Conservation (phyloP, 176 grass and related monocot genomes). For the Alloteropsis semialata region DNA sequence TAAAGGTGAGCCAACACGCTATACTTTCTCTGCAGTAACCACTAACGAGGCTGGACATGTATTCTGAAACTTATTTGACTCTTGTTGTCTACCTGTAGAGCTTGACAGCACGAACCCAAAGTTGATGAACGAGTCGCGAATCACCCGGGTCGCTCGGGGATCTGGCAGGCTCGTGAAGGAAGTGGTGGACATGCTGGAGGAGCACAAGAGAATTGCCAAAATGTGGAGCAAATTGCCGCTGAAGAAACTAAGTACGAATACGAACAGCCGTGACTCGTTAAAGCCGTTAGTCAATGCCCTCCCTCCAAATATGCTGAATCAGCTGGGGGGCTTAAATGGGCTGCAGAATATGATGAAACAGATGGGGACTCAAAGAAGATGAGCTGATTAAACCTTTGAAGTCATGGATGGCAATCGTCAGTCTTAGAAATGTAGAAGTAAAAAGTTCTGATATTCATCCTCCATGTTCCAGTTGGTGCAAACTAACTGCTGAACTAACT, state of each 20-base stretch:
- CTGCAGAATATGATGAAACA: conserved; percentile 72
- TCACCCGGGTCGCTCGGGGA: conserved; percentile 57
- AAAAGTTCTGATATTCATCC: too few species aligned
- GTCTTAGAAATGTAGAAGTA: neutral
- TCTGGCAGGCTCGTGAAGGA: conserved; percentile 60
- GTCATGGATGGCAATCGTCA: conserved; percentile 15
- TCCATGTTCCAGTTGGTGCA: too few species aligned
- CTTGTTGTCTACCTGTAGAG: conserved; percentile 32
- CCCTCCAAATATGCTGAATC: conserved; percentile 69
- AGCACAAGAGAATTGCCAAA: conserved; percentile 79
- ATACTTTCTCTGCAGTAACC: neutral
- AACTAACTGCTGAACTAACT: too few species aligned
- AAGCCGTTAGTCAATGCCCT: conserved; percentile 60
- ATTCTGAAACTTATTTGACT: neutral
- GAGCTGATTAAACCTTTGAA: conserved; percentile 25
- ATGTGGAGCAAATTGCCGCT: conserved; percentile 77
- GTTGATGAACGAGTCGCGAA: conserved; percentile 70
- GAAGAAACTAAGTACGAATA: conserved; percentile 39
- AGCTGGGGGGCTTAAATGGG: conserved; percentile 62
- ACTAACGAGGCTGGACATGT: neutral
- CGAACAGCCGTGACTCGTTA: conserved; percentile 40
- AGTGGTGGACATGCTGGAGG: conserved; percentile 77
- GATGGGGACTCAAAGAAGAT: conserved; percentile 55
- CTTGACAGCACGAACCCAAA: conserved; percentile 84
- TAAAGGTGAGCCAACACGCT: conserved; percentile 46